phyloP scores from a whole-genome alignment of 352 stramenopile genomes.

The Pythium myriotylum region DNA sequence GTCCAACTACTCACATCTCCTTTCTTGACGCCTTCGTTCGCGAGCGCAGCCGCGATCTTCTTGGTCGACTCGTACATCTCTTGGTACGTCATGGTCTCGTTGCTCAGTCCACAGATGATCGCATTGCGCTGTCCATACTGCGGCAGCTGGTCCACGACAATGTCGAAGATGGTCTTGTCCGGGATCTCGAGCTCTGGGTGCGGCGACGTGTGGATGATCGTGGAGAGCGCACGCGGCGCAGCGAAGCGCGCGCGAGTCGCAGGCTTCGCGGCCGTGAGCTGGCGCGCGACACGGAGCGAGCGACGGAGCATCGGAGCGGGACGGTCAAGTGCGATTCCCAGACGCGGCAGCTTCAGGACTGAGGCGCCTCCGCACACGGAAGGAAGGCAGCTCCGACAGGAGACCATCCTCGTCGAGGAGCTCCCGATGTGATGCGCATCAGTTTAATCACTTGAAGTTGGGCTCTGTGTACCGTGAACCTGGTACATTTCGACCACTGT shows the following conservation, averaged over 20 bases:
- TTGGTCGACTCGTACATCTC: constrained; percentile 43
- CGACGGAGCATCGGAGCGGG: background rate
- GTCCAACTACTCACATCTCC: constrained; percentile 55
- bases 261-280: no score
- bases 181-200: constrained; percentile 54
- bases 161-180: constrained; percentile 53
- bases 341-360: no score
- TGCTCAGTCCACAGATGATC: constrained; percentile 59
- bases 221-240: constrained; percentile 35
- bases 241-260: constrained; percentile 25
- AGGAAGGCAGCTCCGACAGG: no score
- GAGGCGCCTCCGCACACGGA: no score
- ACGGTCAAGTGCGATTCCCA: constrained; percentile 89
- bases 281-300: no score
- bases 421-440: no score
- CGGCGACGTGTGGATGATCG: constrained; percentile 61
- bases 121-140: constrained; percentile 43
- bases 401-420: no score
- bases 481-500: no score
- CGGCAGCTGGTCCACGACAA: constrained; percentile 42
- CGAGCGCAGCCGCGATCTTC: constrained; percentile 48
- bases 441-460: constrained; percentile 39
- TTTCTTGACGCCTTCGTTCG: constrained; percentile 49
- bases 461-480: no score
- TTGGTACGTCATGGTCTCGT: constrained; percentile 50